Percentiles rank a stretch among this genome's conserved stretches.
phyloP scores from a whole-genome alignment of 2,329 filamentous ascomycete genomes.

The Penicillium sp. region DNA sequence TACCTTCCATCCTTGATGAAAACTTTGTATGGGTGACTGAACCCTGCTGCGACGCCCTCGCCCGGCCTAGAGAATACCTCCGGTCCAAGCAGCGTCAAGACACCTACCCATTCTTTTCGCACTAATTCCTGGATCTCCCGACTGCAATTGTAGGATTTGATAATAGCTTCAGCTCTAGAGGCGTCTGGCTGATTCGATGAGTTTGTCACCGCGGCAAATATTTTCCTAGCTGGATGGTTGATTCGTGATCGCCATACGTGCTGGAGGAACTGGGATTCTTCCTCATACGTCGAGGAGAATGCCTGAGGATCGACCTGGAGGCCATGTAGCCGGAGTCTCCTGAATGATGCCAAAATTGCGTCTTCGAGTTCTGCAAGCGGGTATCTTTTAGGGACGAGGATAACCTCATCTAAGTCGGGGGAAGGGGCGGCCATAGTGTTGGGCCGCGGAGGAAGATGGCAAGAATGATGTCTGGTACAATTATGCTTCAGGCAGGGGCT shows the following conservation, averaged over 20 bases:
- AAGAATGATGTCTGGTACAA: not conserved
- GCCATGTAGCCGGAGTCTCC: constrained; percentile 36
- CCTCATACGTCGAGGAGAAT: constrained; percentile 40
- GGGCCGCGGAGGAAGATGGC: not conserved
- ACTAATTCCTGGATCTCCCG: too few relatives aligned
- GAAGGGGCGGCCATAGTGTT: constrained; percentile 15
- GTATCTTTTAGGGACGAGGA: constrained; percentile 20
- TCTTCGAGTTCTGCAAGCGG: not conserved
- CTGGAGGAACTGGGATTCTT: constrained; percentile 34
- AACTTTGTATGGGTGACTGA: constrained; percentile 14
- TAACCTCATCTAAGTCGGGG: constrained; percentile 6
- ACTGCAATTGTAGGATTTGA: too few relatives aligned
- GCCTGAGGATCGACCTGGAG: constrained; percentile 37
- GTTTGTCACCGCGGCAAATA: constrained; percentile 32
- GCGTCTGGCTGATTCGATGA: constrained; percentile 5
- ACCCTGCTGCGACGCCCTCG: not conserved
- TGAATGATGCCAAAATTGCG: too few relatives aligned
- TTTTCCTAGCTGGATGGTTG: constrained; percentile 34
- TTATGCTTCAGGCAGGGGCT: not conserved
- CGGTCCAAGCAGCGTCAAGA: constrained; percentile 38
- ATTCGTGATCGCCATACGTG: constrained; percentile 39
- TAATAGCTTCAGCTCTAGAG: too few relatives aligned
- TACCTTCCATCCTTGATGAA: constrained; percentile 19
- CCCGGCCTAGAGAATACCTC: constrained; percentile 16
- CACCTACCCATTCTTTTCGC: constrained; percentile 39